phyloP scores from a whole-genome alignment of 768 basidiomycete genomes.

The Termitomyces sp. region DNA sequence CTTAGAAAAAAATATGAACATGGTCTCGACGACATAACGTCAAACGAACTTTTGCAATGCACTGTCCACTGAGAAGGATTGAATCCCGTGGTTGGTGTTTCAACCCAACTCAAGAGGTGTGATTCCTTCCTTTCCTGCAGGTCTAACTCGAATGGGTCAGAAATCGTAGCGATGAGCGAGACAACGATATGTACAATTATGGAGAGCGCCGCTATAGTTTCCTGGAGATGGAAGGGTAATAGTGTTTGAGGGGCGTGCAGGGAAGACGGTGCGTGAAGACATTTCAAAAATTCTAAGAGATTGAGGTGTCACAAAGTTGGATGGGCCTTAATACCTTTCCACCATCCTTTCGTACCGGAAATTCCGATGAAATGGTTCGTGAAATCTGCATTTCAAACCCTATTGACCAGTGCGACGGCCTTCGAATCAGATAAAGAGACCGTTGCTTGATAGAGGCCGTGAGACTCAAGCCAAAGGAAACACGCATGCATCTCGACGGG shows the following conservation, averaged over 20 bases:
- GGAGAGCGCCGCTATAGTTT: slow-evolving; percentile 16
- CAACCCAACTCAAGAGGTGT: slow-evolving; percentile 17
- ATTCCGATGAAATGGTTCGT: slow-evolving; percentile 1
- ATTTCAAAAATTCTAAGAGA: slow-evolving; percentile 3
- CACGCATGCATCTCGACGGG: too few relatives aligned
- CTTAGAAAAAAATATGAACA: slow-evolving; percentile 1
- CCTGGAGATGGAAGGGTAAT: slow-evolving; percentile 9
- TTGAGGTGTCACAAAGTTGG: background rate
- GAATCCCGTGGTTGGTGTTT: slow-evolving; percentile 5
- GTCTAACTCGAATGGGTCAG: slow-evolving; percentile 5
- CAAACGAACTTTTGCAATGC: slow-evolving; percentile 16
- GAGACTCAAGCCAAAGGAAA: background rate
- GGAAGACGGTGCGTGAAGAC: slow-evolving; percentile 3
- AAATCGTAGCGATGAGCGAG: background rate
- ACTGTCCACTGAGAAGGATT: slow-evolving; percentile 15
- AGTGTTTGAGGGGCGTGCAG: background rate
- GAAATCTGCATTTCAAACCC: background rate
- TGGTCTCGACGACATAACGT: background rate
- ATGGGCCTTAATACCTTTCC: background rate
- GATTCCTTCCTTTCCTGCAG: slow-evolving; percentile 15
- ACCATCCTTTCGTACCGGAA: background rate
- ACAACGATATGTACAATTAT: slow-evolving; percentile 12
- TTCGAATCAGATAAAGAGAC: background rate
- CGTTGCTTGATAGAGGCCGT: background rate
- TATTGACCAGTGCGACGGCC: background rate